A percentile compares a stretch with the other conserved stretches of the same genome.
phyloP scores from a whole-genome alignment of 768 basidiomycete genomes.

The Mycena albidolilacea region DNA sequence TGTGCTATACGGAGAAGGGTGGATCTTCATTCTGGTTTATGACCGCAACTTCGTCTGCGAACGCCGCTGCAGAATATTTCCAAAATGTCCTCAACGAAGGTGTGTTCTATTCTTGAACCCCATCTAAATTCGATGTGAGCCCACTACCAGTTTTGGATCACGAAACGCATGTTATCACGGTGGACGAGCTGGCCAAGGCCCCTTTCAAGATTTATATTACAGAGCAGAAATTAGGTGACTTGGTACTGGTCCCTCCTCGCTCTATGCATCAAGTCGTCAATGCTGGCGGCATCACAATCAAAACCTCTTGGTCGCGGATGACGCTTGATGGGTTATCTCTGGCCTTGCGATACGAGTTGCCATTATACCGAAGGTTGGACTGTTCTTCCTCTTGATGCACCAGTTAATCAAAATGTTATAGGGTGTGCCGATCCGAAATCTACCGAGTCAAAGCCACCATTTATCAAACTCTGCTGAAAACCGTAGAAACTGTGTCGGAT shows the following conservation, averaged over 20 bases:
- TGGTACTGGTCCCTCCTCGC: conserved; percentile 85
- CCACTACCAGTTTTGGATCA: conserved; percentile 69
- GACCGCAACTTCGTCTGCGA: conserved; percentile 74
- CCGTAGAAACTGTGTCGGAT: not conserved
- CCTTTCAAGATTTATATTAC: conserved; percentile 79
- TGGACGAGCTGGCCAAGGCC: conserved; percentile 75
- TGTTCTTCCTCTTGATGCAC: not conserved
- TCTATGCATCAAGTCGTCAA: conserved; percentile 91
- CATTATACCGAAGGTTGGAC: conserved; percentile 81
- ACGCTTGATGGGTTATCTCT: conserved; percentile 70
- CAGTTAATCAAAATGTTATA: conserved; percentile 46
- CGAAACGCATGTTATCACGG: conserved; percentile 75
- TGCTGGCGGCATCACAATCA: conserved; percentile 83
- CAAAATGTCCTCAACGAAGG: conserved; percentile 61
- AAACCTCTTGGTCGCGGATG: conserved; percentile 92
- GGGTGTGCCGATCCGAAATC: conserved; percentile 85
- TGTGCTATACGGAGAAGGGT: conserved; percentile 83
- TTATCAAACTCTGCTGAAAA: conserved; percentile 65
- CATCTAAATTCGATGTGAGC: not conserved
- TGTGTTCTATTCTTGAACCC: not conserved
- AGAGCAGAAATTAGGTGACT: conserved; percentile 82
- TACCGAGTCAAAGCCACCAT: conserved; percentile 82
- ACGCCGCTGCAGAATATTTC: conserved; percentile 72
- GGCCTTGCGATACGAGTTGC: conserved; percentile 81
- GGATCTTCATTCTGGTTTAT: conserved; percentile 92